Percentiles rank a stretch among this genome's conserved stretches.
These are phyloP conservation scores for Amauroascus verrucosus DNA, from an alignment of 2,329 filamentous ascomycete species.

Conservation along the genomic window DNA sequence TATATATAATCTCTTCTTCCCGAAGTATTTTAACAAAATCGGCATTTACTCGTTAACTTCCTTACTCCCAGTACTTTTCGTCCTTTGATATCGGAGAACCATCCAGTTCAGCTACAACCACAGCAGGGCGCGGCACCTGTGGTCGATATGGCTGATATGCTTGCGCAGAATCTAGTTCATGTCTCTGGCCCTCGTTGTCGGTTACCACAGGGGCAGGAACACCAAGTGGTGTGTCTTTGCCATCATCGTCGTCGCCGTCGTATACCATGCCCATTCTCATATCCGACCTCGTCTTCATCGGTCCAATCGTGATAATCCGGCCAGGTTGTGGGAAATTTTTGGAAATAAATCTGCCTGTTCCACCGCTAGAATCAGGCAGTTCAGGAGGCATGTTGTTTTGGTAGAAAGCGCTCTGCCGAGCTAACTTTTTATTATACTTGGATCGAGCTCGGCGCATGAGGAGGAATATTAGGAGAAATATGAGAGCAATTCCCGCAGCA, in stretches of 20 bases:
- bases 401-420: background rate
- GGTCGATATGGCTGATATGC: background rate
- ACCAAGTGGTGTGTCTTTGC: background rate
- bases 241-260: background rate
- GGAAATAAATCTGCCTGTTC: background rate
- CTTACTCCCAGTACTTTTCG: background rate
- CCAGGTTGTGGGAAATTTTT: background rate
- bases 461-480: slow-evolving; percentile 1
- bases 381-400: background rate
- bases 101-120: background rate
- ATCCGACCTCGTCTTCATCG: background rate
- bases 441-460: background rate
- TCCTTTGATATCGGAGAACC: background rate
- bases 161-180: background rate
- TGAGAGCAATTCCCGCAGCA: background rate
- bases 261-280: background rate
- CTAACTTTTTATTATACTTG: background rate
- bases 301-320: background rate
- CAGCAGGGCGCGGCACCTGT: background rate
- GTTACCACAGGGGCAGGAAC: background rate
- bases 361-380: slow-evolving; percentile 3
- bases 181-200: background rate
- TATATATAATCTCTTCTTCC: background rate
- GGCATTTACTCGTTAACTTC: background rate
- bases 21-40: background rate